Base-by-base conservation (phyloP, 192 early-diverging fungal genomes). In the Coemansia sp. region DNA sequence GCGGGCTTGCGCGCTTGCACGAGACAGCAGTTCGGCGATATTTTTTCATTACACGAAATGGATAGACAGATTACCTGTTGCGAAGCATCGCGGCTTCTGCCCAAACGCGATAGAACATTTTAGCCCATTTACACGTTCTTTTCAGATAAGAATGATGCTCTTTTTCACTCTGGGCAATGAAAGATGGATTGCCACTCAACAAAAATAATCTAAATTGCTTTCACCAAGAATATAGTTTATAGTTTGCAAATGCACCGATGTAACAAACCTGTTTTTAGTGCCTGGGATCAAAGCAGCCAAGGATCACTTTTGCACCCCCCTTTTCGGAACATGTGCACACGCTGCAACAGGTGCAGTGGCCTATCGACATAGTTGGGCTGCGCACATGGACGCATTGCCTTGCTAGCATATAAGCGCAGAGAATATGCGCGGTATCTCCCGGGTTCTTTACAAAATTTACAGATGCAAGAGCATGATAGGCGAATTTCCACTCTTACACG, bases 381-480 rank as follows among this genome's bases (percentile, higher is more conserved):
- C 18, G 24, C 64, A 65, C 64, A 49, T 65, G 64, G 47, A 1
- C 38, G 6, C 12, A 65, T 24, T 65, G 35, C 32, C 50, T 55
- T 16, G 64, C n/a, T 39, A 12, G 12, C 1, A 39, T 43, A 16
- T 43, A 43, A 11, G 1, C 41, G 2, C 15, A 16, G 41, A 12
- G 0, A 43, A 16, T 43, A 15, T 15, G 11, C 41, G 13, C 41
- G 41, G 41, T 16, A 43, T 16, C 11, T 43, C 41, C 41, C 41
- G 41, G 41, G 24, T 16, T 43, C 41, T 15, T 16, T 43, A 2
- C 41, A n/a, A 43, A 43, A 16, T 16, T 20, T 49, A 18, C 0
- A 5, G 45, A 49, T 49, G 43, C 43, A 44, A 44, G 43, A 44
- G 16, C 43, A 9, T 39, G 41, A 16, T 11, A 16, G 41, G 15